Percentiles rank a stretch among this genome's conserved stretches.
Conservation (phyloP, 192 early-diverging fungal species). For the Coemansia sp. region DNA sequence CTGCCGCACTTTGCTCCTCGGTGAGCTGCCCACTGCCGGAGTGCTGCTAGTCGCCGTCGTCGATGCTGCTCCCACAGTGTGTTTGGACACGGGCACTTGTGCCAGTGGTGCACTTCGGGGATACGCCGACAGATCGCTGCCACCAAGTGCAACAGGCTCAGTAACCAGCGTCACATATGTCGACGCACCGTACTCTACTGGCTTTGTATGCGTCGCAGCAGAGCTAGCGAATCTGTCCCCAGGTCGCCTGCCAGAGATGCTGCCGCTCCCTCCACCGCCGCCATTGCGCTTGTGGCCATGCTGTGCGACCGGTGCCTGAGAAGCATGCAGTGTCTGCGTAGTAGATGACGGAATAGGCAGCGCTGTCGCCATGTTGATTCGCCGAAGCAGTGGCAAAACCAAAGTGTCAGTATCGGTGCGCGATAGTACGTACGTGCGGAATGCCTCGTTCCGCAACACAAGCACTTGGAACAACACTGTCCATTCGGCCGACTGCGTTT, state of each 20-base stretch:
- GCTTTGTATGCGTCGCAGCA: background rate
- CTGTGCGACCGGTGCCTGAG: background rate
- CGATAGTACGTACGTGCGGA: conserved; percentile 45
- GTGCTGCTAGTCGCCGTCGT: background rate
- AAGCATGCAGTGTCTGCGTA: background rate
- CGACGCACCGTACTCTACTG: background rate
- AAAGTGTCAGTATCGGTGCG: conserved; percentile 50
- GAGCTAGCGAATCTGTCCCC: conserved; percentile 2
- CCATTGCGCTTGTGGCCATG: conserved; percentile 5
- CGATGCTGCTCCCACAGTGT: background rate
- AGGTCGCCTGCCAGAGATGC: conserved; percentile 1
- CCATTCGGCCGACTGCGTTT: conserved; percentile 36
- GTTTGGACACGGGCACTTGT: background rate
- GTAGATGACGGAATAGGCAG: conserved; percentile 32
- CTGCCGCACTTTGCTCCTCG: conserved; percentile 29
- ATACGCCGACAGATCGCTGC: background rate
- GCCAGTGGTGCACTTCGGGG: background rate
- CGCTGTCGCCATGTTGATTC: conserved; percentile 34
- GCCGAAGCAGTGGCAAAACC: conserved; percentile 41
- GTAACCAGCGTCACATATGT: conserved; percentile 3
- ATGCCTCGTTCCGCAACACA: conserved; percentile 39
- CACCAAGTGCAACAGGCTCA: background rate
- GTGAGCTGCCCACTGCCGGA: background rate
- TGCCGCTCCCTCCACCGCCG: background rate
- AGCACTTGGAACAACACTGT: conserved; percentile 35